Conservation (phyloP, 2,329 filamentous ascomycete genomes). For the Rhinocladiella similis region DNA sequence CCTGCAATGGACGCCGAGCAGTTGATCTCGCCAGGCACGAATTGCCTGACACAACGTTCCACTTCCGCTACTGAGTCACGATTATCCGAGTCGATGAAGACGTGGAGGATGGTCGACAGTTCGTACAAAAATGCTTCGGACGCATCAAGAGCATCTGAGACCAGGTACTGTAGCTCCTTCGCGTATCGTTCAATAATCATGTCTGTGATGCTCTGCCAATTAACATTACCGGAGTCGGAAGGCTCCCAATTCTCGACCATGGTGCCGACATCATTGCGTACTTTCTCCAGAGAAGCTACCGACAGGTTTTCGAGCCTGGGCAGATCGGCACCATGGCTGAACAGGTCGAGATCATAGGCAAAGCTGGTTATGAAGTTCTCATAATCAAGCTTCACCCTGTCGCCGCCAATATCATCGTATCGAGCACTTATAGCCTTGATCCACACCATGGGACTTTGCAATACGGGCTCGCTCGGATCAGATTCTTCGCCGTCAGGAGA, state of each 20-base stretch:
- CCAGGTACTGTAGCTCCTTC: constrained; percentile 49
- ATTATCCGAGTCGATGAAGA: constrained; percentile 38
- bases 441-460: constrained; percentile 8
- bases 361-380: constrained; percentile 52
- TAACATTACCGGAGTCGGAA: constrained; percentile 31
- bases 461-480: neutral
- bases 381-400: constrained; percentile 49
- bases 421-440: constrained; percentile 23
- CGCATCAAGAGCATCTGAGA: constrained; percentile 31
- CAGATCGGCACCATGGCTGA: constrained; percentile 37
- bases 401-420: constrained; percentile 32
- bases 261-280: constrained; percentile 47
- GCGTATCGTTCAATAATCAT: constrained; percentile 65
- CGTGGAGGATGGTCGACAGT: constrained; percentile 33
- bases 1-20: constrained; percentile 28
- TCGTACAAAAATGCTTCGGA: constrained; percentile 32
- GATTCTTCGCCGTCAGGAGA: neutral
- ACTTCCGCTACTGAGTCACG: constrained; percentile 33
- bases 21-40: constrained; percentile 30
- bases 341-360: constrained; percentile 44
- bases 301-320: constrained; percentile 42
- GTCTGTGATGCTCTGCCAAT: constrained; percentile 70
- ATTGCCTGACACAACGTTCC: constrained; percentile 38
- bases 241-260: constrained; percentile 40
- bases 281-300: constrained; percentile 35